Evolutionary conservation across 306 rosid genomes (phyloP), one percentile per base, ranked within the genome.

Genomic region (Casuarina cunninghamiana): DNA sequence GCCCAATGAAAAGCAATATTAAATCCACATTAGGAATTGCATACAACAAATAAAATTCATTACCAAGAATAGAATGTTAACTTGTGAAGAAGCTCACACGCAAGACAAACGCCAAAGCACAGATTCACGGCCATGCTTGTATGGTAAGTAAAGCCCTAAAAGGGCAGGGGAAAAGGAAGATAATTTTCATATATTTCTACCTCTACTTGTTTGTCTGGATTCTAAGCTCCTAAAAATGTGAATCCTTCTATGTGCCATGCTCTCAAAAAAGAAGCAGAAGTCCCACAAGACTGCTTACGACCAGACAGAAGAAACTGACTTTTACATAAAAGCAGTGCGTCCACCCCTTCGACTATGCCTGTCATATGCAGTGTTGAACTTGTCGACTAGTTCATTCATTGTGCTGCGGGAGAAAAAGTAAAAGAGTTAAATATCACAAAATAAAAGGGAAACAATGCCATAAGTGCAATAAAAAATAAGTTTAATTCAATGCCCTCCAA

Each of bases 261-360:
- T 38, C 51, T 35, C 43, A 32, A 44, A 37, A 39, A 32, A n/a
- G 68, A 53, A 32, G 42, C 61, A 71, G 62, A 53, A 41, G 63
- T 48, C 80, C 62, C 37, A 69, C 60, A 72, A 50, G 50, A 60
- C 44, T 1, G 68, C 68, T 26, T 26, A 26, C 32, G 32, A 26
- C 32, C 41, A 6, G 5, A 41, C 16, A 19, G 71, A 42, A 73
- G 55, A 63, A 58, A 73, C 10, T 48, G 57, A 57, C 58, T 57
- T 78, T 91, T 86, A 95, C 92, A 93, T 88, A 83, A 91, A 93
- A 75, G 93, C 89, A 60, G 96, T 89, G 32, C 99, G 84, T 61
- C 99, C 98, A 57, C 97, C 98, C 78, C 99, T 88, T 85, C 97
- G 89, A 84, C 86, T 90, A 82, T 91, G 97, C 83, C 99, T 88